A percentile compares a stretch with the other conserved stretches of the same genome.
These are phyloP conservation scores for Fraxinus quadrangulata DNA, from an alignment of 257 asterid genomes.

Conservation along the genomic window DNA sequence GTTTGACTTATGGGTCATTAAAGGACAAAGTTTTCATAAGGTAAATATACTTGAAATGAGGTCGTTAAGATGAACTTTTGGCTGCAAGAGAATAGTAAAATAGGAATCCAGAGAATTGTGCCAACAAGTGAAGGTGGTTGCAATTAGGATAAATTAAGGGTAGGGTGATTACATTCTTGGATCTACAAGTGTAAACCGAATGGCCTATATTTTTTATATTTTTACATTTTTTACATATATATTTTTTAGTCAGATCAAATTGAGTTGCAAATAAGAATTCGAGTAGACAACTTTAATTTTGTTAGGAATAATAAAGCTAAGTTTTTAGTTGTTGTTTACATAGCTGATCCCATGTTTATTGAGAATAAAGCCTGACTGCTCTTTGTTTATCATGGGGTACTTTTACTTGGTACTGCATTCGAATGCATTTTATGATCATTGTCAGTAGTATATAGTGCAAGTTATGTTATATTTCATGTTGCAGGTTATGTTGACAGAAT, in stretches of 20 bases:
- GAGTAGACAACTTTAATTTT: not conserved
- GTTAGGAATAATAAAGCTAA: not conserved
- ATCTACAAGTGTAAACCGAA: not conserved
- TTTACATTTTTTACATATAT: not conserved
- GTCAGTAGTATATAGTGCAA: constrained; percentile 12
- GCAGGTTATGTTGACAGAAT: constrained; percentile 54
- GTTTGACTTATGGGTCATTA: not conserved
- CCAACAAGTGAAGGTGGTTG: not conserved
- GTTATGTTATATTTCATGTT: constrained; percentile 7
- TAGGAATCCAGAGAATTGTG: not conserved
- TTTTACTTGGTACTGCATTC: not conserved
- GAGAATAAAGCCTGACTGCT: not conserved
- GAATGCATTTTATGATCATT: not conserved
- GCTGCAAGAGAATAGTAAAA: not conserved
- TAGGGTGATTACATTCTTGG: not conserved
- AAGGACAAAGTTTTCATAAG: not conserved
- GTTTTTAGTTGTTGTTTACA: not conserved
- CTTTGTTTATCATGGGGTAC: not conserved
- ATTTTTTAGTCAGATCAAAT: not conserved
- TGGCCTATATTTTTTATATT: not conserved
- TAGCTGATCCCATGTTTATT: not conserved
- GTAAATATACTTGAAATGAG: not conserved
- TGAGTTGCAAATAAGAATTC: not conserved
- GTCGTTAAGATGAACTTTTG: not conserved
- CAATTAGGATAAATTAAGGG: not conserved